These are phyloP conservation scores for Gaeumannomyces sp. DNA, from an alignment of 2,329 filamentous ascomycete genomes.

Conservation along the genomic window DNA sequence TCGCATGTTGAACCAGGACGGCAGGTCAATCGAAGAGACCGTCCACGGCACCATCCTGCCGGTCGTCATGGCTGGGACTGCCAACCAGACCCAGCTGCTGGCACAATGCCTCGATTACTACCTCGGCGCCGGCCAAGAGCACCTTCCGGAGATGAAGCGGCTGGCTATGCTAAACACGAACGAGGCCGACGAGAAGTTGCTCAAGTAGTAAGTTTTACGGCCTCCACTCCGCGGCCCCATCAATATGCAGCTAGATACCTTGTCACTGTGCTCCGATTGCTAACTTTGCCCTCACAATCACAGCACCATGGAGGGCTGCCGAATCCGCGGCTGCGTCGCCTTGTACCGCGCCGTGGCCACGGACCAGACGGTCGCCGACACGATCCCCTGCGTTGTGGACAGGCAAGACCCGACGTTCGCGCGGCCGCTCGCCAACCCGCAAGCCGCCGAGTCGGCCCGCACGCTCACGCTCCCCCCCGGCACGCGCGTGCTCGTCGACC, in stretches of 20 bases:
- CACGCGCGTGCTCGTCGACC: slow-evolving; percentile 42
- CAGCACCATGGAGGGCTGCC: slow-evolving; percentile 48
- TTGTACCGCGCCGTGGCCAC: slow-evolving; percentile 39
- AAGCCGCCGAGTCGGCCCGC: slow-evolving; percentile 21
- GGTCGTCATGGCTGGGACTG: slow-evolving; percentile 48
- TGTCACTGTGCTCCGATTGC: neutral
- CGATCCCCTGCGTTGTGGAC: slow-evolving; percentile 17
- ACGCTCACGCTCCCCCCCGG: slow-evolving; percentile 12
- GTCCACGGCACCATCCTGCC: slow-evolving; percentile 53
- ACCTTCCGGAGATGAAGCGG: slow-evolving; percentile 46
- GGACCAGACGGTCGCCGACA: slow-evolving; percentile 22
- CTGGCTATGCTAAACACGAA: slow-evolving; percentile 42
- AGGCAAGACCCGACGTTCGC: slow-evolving; percentile 15
- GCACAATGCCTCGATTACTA: slow-evolving; percentile 56
- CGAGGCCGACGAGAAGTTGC: slow-evolving; percentile 41
- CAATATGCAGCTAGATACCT: too few relatives aligned
- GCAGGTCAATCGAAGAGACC: slow-evolving; percentile 45
- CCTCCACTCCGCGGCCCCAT: neutral
- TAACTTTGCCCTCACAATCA: slow-evolving; percentile 13
- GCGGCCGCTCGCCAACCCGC: slow-evolving; percentile 15
- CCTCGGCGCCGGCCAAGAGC: slow-evolving; percentile 39
- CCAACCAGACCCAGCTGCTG: slow-evolving; percentile 53
- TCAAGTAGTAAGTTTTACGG: slow-evolving; percentile 24
- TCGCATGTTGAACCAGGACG: slow-evolving; percentile 42
- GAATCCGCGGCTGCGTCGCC: slow-evolving; percentile 46